These are phyloP conservation scores for Trichoderma asperellum DNA, from an alignment of 2,329 filamentous ascomycete species.

Conservation along the genomic window DNA sequence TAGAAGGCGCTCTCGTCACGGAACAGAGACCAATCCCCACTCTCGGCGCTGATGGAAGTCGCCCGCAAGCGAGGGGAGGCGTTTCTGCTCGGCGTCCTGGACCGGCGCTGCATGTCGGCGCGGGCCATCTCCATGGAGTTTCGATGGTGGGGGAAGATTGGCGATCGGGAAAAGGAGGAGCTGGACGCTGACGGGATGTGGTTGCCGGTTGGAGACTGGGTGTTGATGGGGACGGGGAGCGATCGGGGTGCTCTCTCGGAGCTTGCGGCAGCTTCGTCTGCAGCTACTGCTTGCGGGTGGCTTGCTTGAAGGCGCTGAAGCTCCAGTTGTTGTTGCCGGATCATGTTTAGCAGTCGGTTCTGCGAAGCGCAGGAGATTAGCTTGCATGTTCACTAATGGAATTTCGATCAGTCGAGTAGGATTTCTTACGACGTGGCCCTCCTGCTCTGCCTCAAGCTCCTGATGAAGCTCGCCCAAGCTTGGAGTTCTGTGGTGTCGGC, in stretches of 20 bases:
- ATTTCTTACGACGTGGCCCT: constrained; percentile 69
- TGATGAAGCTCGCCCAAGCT: constrained; percentile 79
- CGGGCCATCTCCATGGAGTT: constrained; percentile 64
- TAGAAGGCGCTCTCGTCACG: constrained; percentile 79
- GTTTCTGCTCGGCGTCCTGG: constrained; percentile 61
- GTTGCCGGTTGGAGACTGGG: constrained; percentile 41
- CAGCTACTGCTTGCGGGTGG: constrained; percentile 47
- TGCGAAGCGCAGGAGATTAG: constrained; percentile 39
- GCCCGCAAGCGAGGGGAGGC: constrained; percentile 61
- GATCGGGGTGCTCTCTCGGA: constrained; percentile 49
- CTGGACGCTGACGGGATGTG: constrained; percentile 36
- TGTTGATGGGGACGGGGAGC: constrained; percentile 42
- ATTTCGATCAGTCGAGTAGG: not conserved
- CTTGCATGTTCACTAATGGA: not conserved
- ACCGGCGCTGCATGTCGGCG: constrained; percentile 59
- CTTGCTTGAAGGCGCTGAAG: constrained; percentile 62
- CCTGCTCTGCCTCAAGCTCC: constrained; percentile 77
- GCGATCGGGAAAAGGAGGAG: constrained; percentile 57
- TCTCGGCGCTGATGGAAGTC: constrained; percentile 62
- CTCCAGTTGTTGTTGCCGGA: constrained; percentile 74
- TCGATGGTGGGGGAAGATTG: constrained; percentile 54
- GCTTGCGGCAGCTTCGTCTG: constrained; percentile 56
- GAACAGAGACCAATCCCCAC: constrained; percentile 64
- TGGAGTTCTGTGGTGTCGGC: constrained; percentile 65
- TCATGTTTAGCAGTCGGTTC: constrained; percentile 78